Conservation (phyloP, 257 asterid species). For the Vinca minor region DNA sequence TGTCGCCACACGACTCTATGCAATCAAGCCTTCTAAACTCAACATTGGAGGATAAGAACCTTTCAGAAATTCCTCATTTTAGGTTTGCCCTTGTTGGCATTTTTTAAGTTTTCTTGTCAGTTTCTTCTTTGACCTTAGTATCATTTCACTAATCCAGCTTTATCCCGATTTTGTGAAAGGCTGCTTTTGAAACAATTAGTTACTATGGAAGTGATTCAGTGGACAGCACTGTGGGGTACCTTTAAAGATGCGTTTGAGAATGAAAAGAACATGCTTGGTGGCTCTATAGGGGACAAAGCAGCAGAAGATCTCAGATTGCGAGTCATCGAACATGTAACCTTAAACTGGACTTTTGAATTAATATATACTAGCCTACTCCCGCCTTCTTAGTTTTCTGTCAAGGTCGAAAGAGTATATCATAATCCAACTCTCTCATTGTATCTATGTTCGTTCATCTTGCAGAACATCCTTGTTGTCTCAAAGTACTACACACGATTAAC, state of each 20-base stretch:
- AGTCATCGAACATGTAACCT: slow-evolving; percentile 85
- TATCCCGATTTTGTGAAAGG: slow-evolving; percentile 30
- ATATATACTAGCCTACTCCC: neutral
- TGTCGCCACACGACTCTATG: slow-evolving; percentile 92
- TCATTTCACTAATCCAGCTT: neutral
- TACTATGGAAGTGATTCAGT: slow-evolving; percentile 92
- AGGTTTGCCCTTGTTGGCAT: slow-evolving; percentile 30
- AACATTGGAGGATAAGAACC: slow-evolving; percentile 89
- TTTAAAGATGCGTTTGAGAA: slow-evolving; percentile 87
- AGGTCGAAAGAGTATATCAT: too few species aligned
- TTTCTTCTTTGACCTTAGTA: neutral
- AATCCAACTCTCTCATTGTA: slow-evolving; percentile 7
- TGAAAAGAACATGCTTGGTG: slow-evolving; percentile 81
- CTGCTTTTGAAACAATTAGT: slow-evolving; percentile 68
- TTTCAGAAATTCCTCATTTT: slow-evolving; percentile 85
- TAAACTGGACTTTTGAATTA: neutral
- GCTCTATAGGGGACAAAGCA: slow-evolving; percentile 80
- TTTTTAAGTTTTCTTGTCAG: too few species aligned
- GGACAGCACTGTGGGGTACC: slow-evolving; percentile 76
- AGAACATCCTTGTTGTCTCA: slow-evolving; percentile 92
- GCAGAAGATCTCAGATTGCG: slow-evolving; percentile 81
- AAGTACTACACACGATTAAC: slow-evolving; percentile 83
- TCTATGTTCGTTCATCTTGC: slow-evolving; percentile 23
- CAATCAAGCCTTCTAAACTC: slow-evolving; percentile 94
- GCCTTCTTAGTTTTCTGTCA: neutral